phyloP scores from a whole-genome alignment of 805 yeast species.

The Priceomyces medius region DNA sequence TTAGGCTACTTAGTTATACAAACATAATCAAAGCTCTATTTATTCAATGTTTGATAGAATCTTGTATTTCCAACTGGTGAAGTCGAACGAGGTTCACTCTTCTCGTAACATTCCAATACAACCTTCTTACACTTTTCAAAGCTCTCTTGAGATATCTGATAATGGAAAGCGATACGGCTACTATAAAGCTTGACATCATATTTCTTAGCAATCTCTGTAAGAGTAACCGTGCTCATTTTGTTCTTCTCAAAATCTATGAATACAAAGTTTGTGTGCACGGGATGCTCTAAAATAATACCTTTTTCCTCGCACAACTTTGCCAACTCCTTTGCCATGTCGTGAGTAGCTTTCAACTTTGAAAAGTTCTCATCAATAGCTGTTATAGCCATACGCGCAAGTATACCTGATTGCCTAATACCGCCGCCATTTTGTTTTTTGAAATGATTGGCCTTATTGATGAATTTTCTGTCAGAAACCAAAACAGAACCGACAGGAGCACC shows the following conservation, averaged over 20 bases:
- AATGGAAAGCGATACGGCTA: constrained; percentile 80
- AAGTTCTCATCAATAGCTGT: constrained; percentile 42
- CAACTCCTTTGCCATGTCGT: constrained; percentile 33
- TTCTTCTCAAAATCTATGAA: constrained; percentile 35
- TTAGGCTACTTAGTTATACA: no score
- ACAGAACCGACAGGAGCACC: constrained; percentile 48
- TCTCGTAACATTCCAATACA: constrained; percentile 54
- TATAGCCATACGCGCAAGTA: constrained; percentile 41
- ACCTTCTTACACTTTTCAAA: constrained; percentile 46
- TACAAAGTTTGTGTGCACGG: constrained; percentile 43
- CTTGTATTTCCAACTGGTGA: constrained; percentile 7
- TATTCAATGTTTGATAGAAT: constrained; percentile 9
- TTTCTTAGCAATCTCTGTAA: constrained; percentile 45
- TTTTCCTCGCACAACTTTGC: constrained; percentile 29
- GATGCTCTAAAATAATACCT: constrained; percentile 33
- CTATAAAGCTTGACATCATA: constrained; percentile 66
- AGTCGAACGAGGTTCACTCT: constrained; percentile 53
- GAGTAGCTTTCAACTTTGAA: constrained; percentile 29
- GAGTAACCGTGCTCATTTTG: constrained; percentile 26
- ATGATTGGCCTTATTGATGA: constrained; percentile 43
- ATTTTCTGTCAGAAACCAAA: constrained; percentile 30
- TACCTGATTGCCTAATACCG: constrained; percentile 43
- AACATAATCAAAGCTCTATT: no score
- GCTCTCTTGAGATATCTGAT: constrained; percentile 31
- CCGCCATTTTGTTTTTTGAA: constrained; percentile 46